Base-by-base conservation (phyloP, 2,329 filamentous ascomycete species). In the Venturia asperata region DNA sequence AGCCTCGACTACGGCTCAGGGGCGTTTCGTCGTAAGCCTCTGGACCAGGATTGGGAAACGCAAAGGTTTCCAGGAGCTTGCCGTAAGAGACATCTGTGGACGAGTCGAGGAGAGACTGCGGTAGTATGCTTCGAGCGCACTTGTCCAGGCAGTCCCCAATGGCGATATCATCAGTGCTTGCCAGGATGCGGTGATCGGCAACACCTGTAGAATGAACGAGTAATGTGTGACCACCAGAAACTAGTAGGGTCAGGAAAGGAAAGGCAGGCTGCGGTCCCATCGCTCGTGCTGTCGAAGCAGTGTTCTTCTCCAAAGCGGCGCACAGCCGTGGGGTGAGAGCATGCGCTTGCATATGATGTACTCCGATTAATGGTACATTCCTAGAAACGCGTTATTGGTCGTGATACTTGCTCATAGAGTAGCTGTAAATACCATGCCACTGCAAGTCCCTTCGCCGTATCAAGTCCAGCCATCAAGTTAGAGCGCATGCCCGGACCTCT, bases 271-370 rank as follows among this genome's bases (percentile, higher is more conserved):
- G 47, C 21, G 21, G 21, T 27, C 10, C 47, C 24, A 27, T 21
- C 9, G 72, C 69, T 5, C 64, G 43, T 9, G 27, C 56, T 10
- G 42, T 17, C 4, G 37, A 2, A 30, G 19, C 13, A 56, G 30
- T 61, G 1, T 68, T 58, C 3, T 49, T 69, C 63, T 79, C 73
- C 67, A 93, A 76, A 5, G 89, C 89, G 41, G 80, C 77, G 4
- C 88, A 87, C 52, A 99, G 83, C 11, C 91, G 83, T 19, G 93
- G 90, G 21, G 94, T 97, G 68, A 99, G 78, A 21, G 94, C 89
- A 76, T 99, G 94, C 13, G 92, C 94, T 74, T 97, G 92, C 94
- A 99, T 97, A 76, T 99, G 94, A 75, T 99, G 90, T 0, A 97
- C 90, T 0, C 87, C 94, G 0, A 97, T 75, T 41, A 97, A 79